Evolutionary conservation across 1,284 basidiomycete species (phyloP), one percentile per base, ranked within the genome.

Genomic region (Ganoderma meredithae): DNA sequence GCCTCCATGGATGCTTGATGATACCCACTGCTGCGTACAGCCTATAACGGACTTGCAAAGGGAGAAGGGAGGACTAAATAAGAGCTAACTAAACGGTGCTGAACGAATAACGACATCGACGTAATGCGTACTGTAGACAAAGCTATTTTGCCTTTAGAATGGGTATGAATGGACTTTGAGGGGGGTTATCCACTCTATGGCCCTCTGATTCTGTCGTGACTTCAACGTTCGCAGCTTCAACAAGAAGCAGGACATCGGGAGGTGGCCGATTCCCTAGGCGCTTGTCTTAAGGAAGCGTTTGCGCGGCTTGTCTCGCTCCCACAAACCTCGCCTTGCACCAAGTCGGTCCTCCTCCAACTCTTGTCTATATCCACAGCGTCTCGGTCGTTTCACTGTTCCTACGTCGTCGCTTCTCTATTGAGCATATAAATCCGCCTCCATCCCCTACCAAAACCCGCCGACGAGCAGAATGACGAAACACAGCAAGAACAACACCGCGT

Each of bases 401-500:
- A 3, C 15, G 13, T 55, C 2, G 3, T 0, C 2, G 0, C 33
- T 19, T 4, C 52, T 15, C 8, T 17, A 19, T 19, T 19, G 15
- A 19, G 2, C 52, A 17, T 3, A 33, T 15, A 55, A 8, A 33
- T 31, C 17, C 6, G 15, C 31, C 8, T 17, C 52, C 17, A 31
- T 9, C 52, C 33, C 3, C 25, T 17, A 19, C 7, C 13, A 33
- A 55, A 33, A 55, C 17, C 27, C 1, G 27, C 12, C 27, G 7
- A 19, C 52, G 10, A 15, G 13, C 52, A 41, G 8, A n/a, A 95
- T 95, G 93, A 93, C 93, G 63, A 94, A 94, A 80, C 93, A 95
- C 78, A 93, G 90, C 84, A 95, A 94, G 81, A 95, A 95, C 79
- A 95, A 95, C 76, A 95, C 94, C 3, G 91, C 92, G 9, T 94